phyloP scores from a whole-genome alignment of 352 stramenopile genomes.

The Phytopythium kandeliae region DNA sequence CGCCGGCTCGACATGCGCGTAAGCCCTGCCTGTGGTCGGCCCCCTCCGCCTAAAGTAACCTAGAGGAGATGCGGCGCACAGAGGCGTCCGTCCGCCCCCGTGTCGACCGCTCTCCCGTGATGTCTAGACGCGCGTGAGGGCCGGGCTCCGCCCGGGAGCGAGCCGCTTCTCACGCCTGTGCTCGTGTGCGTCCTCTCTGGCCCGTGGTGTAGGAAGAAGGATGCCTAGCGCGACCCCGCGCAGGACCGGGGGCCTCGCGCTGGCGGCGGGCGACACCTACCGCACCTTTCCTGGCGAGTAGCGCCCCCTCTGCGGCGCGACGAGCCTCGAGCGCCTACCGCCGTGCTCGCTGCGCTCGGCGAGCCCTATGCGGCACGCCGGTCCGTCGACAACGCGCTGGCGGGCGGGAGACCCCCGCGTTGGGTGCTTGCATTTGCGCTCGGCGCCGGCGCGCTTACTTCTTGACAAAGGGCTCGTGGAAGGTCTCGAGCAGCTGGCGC shows the following conservation, averaged over 20 bases:
- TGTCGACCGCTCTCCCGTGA: background rate
- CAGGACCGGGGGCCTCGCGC: background rate
- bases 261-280: background rate
- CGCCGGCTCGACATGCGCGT: slow-evolving; percentile 37
- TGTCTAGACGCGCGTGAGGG: background rate
- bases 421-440: too few species aligned
- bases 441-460: slow-evolving; percentile 16
- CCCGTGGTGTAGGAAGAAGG: background rate
- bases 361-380: too few species aligned
- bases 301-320: too few species aligned
- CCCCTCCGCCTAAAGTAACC: slow-evolving; percentile 8
- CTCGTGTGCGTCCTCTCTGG: slow-evolving; percentile 2
- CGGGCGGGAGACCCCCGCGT: too few species aligned
- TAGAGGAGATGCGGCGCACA: background rate
- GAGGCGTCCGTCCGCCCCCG: background rate
- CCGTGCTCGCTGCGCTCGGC: too few species aligned
- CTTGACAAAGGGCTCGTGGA: slow-evolving; percentile 91
- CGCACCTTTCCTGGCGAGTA: background rate
- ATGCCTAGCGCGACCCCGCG: background rate
- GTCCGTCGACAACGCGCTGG: too few species aligned
- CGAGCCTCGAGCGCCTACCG: too few species aligned
- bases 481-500: slow-evolving; percentile 88
- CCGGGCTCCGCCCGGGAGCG: background rate
- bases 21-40: slow-evolving; percentile 20
- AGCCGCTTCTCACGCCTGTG: slow-evolving; percentile 2